phyloP scores from a whole-genome alignment of 2,329 filamentous ascomycete genomes.

The Achaetomium macrosporum region DNA sequence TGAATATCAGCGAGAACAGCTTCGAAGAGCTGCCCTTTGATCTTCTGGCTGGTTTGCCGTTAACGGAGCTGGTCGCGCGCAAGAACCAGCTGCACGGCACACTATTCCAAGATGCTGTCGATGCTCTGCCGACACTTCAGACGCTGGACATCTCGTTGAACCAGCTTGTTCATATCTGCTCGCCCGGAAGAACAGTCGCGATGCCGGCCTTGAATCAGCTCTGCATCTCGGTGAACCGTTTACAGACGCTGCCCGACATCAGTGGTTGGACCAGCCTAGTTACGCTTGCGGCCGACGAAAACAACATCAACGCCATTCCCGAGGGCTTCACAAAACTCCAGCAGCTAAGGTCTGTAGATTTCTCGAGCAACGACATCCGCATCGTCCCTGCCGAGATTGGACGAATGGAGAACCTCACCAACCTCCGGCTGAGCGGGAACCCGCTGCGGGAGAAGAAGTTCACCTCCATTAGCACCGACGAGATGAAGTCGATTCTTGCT shows the following conservation, averaged over 20 bases:
- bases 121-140: slow-evolving; percentile 59
- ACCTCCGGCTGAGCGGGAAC: slow-evolving; percentile 79
- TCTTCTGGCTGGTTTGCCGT: slow-evolving; percentile 57
- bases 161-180: slow-evolving; percentile 53
- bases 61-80: slow-evolving; percentile 67
- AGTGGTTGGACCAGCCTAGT: slow-evolving; percentile 66
- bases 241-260: slow-evolving; percentile 67
- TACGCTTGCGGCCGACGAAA: slow-evolving; percentile 74
- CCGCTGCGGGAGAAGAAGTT: slow-evolving; percentile 86
- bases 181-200: slow-evolving; percentile 41
- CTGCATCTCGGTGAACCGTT: slow-evolving; percentile 72
- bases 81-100: slow-evolving; percentile 74
- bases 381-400: slow-evolving; percentile 70
- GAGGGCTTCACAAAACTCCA: slow-evolving; percentile 63
- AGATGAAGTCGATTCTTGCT: slow-evolving; percentile 69
- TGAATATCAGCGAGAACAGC: slow-evolving; percentile 77
- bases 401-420: slow-evolving; percentile 69
- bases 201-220: slow-evolving; percentile 70
- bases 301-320: slow-evolving; percentile 70
- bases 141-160: slow-evolving; percentile 74
- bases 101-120: slow-evolving; percentile 59
- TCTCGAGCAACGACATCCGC: slow-evolving; percentile 78
- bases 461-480: slow-evolving; percentile 69
- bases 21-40: slow-evolving; percentile 67
- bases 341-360: slow-evolving; percentile 69